These are phyloP conservation scores for Alloteropsis angusta DNA, from an alignment of 202 grass and related monocot species.

Conservation along the genomic window DNA sequence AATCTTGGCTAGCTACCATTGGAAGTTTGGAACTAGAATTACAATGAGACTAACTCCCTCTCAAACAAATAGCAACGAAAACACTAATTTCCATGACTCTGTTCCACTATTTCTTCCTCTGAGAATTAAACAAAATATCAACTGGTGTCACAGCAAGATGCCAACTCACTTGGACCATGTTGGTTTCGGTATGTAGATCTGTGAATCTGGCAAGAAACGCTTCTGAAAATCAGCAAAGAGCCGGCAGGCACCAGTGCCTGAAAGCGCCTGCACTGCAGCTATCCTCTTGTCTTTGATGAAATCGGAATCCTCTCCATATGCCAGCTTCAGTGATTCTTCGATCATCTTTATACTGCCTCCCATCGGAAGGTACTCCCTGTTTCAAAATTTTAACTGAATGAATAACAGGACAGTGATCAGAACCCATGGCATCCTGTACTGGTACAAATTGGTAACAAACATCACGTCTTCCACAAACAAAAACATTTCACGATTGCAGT, in stretches of 20 bases:
- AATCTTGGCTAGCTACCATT: neutral
- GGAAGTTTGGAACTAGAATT: neutral
- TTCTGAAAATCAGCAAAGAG: slow-evolving; percentile 98
- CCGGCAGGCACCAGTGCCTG: slow-evolving; percentile 82
- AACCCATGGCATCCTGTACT: neutral
- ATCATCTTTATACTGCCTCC: slow-evolving; percentile 86
- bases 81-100: neutral
- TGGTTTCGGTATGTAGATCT: slow-evolving; percentile 90
- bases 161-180: slow-evolving; percentile 88
- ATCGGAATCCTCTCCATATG: slow-evolving; percentile 73
- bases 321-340: slow-evolving; percentile 78
- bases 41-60: neutral
- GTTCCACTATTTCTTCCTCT: neutral
- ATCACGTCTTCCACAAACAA: neutral
- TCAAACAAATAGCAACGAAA: neutral
- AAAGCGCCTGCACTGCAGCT: slow-evolving; percentile 80
- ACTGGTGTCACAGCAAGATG: neutral
- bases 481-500: neutral
- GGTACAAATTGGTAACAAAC: neutral
- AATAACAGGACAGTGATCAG: neutral
- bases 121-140: neutral
- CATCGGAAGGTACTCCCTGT: slow-evolving; percentile 95
- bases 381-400: neutral
- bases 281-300: slow-evolving; percentile 86
- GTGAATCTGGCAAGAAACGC: slow-evolving; percentile 77